Base-by-base conservation (phyloP, 2,329 filamentous ascomycete species). In the Colletotrichum navitas region DNA sequence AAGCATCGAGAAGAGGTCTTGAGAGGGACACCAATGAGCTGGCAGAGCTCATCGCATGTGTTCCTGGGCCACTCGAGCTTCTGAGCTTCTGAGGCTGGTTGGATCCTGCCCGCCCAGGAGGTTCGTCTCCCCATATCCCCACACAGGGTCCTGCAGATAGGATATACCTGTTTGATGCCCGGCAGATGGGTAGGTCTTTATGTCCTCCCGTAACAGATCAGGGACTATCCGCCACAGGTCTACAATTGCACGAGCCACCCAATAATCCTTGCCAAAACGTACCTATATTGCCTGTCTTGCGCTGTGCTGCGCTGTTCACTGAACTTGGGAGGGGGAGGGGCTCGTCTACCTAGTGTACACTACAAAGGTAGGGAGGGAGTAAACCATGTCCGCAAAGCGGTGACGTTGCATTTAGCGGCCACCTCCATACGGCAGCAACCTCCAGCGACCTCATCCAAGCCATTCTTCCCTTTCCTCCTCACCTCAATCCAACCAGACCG, bases 341-440 rank as follows among this genome's bases (percentile, higher is more conserved):
- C 51, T 4, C 16, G 11, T 68, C 41, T 55, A 55, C n/a, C 8
- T 24, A n/a, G 8, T 10, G 36, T 45, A 45, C 21, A 41, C 7
- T n/a, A 45, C 7, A 3, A 5, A 11, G 6, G 41, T 43, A 43
- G 14, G 39, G 3, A 41, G 41, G 18, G 41, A 43, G 43, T 45
- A 45, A 45, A 45, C 18, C 8, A 21, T 29, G 60, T 54, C 39
- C 70, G 66, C 61, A 62, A 72, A 71, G 70, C 67, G 62, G 70
- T 72, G 70, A 72, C 70, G 67, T 71, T 72, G 66, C 70, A 72
- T 62, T 56, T 58, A 61, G 45, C 49, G 32, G 43, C 66, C 66
- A 41, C n/a, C 49, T 58, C 34, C 10, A 6, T 29, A 59, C 36
- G 36, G 32, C 49, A 55, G 47, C 63, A 32, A 60, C 63, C 32